Evolutionary conservation across 1,139 yeast species (phyloP), one percentile per base, ranked within the genome.

Genomic region (Zygoascus sp.): DNA sequence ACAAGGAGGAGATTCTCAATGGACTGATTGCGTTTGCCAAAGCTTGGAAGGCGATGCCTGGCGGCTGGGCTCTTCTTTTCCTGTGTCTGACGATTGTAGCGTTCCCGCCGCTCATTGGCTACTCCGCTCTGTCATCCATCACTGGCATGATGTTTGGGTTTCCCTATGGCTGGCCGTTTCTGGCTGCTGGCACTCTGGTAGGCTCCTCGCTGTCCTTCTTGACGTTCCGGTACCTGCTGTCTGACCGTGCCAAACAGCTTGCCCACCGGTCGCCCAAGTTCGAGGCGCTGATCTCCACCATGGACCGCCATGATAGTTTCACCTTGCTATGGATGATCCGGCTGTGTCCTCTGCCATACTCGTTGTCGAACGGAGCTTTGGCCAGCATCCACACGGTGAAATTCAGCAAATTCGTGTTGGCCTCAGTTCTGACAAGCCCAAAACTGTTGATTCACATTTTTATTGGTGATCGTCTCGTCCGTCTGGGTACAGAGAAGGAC

Each of bases 61-160:
- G 51, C 68, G 92, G 94, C 0, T 70, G 75, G 32, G 53, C 77
- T 2, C 60, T 85, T 0, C 66, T 90, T 52, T 76, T 82, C 52
- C 22, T 66, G 4, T 55, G 76, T 19, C 60, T 81, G 3, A 67
- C 76, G 49, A 13, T 68, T 3, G 80, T 81, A 1, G 74, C 82
- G 0, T 89, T 92, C 70, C 98, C 98, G 2, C 98, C 97, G 1
- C 56, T 90, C 55, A 66, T 89, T 42, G 98, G 98, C 1, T 90
- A 83, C 65, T 75, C 92, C 2, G 75, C 84, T 10, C 67, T 86
- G 32, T 75, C 83, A 16, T 74, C 86, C 50, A 64, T 86, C 11
- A 72, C 81, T 8, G 98, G 97, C 1, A 81, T 88, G 79, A 77
- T 84, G 22, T 92, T 83, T 62, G 97, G 97, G 2, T 76, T 86